These are phyloP conservation scores for Chlamydomonas sp. DNA, from an alignment of 139 green algal genomes.

Conservation along the genomic window DNA sequence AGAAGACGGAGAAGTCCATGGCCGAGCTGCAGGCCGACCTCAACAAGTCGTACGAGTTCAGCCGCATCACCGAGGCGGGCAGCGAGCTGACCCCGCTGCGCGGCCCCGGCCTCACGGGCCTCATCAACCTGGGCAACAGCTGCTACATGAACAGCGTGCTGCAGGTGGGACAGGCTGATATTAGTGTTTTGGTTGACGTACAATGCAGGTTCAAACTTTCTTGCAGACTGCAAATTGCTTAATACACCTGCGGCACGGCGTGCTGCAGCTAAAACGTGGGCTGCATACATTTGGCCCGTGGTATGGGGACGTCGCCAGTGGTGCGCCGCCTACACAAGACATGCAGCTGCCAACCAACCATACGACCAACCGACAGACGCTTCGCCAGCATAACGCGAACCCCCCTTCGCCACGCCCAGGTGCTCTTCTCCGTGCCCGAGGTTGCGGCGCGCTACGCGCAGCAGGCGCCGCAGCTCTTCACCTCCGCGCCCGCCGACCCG, in stretches of 20 bases:
- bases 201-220: background rate
- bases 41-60: conserved; percentile 93
- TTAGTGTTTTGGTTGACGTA: background rate
- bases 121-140: conserved; percentile 98
- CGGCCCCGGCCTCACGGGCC: conserved; percentile 85
- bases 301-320: too few relatives aligned
- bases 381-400: background rate
- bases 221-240: background rate
- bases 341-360: too few relatives aligned
- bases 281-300: too few relatives aligned
- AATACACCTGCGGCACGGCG: background rate
- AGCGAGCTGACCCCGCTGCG: conserved; percentile 71
- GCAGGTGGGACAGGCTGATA: conserved; percentile 59
- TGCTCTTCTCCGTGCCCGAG: conserved; percentile 83
- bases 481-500: conserved; percentile 52
- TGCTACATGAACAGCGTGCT: conserved; percentile 97
- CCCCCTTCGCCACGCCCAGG: conserved; percentile 35
- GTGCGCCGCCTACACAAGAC: too few relatives aligned
- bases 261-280: too few relatives aligned
- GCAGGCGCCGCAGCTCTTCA: conserved; percentile 58
- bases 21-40: conserved; percentile 90
- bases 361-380: too few relatives aligned
- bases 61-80: conserved; percentile 91
- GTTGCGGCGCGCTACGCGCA: conserved; percentile 73
- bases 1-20: conserved; percentile 98